Percentiles rank a stretch among this genome's conserved stretches.
phyloP scores from a whole-genome alignment of 2,329 filamentous ascomycete genomes.

The Cryoendolithus antarcticus region DNA sequence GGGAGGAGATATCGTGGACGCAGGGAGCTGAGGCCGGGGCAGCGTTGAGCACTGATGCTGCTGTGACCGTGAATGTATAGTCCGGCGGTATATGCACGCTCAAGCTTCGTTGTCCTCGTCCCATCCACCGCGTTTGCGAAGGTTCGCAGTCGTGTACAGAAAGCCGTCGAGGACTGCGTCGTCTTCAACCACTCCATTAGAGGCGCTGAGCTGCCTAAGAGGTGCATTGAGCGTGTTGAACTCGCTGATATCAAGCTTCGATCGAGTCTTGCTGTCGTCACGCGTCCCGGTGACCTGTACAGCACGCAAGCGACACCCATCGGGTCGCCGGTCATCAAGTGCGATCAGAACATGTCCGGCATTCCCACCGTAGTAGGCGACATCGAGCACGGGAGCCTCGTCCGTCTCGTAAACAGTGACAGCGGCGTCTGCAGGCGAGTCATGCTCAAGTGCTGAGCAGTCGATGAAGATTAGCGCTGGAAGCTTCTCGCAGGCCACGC shows the following conservation, averaged over 20 bases:
- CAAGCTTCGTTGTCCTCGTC: slow-evolving; percentile 1
- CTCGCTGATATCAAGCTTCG: neutral
- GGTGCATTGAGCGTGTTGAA: slow-evolving; percentile 1
- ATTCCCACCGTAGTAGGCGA: too few species aligned
- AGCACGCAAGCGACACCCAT: too few species aligned
- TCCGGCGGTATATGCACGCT: neutral
- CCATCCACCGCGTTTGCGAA: slow-evolving; percentile 33
- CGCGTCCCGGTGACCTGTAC: too few species aligned
- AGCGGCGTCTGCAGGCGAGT: too few species aligned
- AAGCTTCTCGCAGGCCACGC: slow-evolving; percentile 32
- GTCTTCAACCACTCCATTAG: slow-evolving; percentile 12
- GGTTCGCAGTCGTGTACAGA: slow-evolving; percentile 36
- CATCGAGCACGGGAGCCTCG: too few species aligned
- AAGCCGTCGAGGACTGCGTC: slow-evolving; percentile 31
- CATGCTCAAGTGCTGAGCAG: too few species aligned
- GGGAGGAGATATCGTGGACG: slow-evolving; percentile 5
- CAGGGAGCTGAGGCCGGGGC: slow-evolving; percentile 4
- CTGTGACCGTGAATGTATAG: neutral
- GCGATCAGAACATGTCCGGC: too few species aligned
- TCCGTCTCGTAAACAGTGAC: too few species aligned
- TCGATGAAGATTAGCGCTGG: slow-evolving; percentile 38
- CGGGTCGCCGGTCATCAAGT: too few species aligned
- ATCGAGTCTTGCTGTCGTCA: neutral
- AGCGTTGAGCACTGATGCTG: slow-evolving; percentile 2
- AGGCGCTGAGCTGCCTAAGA: slow-evolving; percentile 11